A percentile compares a stretch with the other conserved stretches of the same genome.
Conservation (phyloP, 176 grass and related monocot species). For the Triticum urartu region DNA sequence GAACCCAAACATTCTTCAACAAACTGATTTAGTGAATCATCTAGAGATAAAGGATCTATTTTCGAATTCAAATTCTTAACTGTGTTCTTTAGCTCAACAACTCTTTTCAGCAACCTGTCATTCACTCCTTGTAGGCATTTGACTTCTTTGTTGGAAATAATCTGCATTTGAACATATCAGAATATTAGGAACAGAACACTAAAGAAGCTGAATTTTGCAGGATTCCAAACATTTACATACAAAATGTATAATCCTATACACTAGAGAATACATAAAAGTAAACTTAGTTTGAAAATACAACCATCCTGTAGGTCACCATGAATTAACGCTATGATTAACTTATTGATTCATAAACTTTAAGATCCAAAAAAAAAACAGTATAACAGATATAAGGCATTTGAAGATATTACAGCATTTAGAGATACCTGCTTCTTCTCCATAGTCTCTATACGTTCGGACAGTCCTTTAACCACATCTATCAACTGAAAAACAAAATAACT, state of each 20-base stretch:
- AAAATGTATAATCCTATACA: background rate
- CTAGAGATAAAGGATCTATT: constrained; percentile 56
- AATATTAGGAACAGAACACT: constrained; percentile 8
- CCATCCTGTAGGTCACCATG: background rate
- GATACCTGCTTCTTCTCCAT: constrained; percentile 75
- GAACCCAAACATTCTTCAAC: constrained; percentile 71
- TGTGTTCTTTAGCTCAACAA: constrained; percentile 39
- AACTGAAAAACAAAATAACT: constrained; percentile 44
- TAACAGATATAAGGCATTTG: background rate
- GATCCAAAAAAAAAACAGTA: background rate
- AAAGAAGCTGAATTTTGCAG: background rate
- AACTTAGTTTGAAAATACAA: background rate
- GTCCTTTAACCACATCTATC: constrained; percentile 43
- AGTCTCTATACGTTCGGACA: constrained; percentile 36
- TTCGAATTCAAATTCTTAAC: constrained; percentile 50
- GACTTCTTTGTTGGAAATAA: constrained; percentile 43
- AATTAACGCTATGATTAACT: background rate
- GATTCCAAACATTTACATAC: background rate
- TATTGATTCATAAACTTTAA: constrained; percentile 9
- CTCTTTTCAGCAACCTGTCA: constrained; percentile 45
- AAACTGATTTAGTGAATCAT: constrained; percentile 60
- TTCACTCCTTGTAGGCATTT: constrained; percentile 38
- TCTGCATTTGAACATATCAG: constrained; percentile 40
- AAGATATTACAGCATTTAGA: background rate
- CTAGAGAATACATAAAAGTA: background rate